Percentiles rank a stretch among this genome's conserved stretches.
Conservation (phyloP, 73 alveolate species). For the Blepharisma stoltei region DNA sequence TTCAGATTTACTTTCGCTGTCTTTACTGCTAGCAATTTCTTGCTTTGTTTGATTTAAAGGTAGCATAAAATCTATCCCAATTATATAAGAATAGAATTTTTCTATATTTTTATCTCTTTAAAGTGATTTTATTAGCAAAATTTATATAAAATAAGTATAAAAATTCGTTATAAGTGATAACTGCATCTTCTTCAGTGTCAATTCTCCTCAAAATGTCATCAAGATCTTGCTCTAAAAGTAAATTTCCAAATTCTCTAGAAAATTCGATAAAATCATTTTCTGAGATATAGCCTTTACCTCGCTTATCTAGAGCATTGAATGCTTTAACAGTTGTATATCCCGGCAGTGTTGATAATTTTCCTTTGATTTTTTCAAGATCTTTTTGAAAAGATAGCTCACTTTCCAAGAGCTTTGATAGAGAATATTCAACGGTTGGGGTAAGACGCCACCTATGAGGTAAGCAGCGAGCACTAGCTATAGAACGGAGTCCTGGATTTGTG, state of each 20-base stretch:
- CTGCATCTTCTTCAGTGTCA: conserved; percentile 54
- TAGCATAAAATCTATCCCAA: neutral
- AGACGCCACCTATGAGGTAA: neutral
- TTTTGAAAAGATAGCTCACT: conserved; percentile 42
- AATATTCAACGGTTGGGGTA: conserved; percentile 41
- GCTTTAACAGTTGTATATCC: conserved; percentile 47
- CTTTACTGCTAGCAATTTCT: no score
- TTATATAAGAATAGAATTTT: no score
- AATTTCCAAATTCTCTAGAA: conserved; percentile 13
- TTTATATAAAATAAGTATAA: neutral
- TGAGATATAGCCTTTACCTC: conserved; percentile 34
- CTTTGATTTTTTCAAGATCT: conserved; percentile 38
- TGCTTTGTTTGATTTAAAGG: neutral
- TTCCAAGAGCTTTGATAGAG: conserved; percentile 44
- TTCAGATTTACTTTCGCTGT: no score
- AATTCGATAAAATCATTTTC: neutral
- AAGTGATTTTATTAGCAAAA: no score
- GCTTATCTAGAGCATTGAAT: conserved; percentile 40
- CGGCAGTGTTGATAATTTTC: conserved; percentile 32
- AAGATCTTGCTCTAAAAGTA: conserved; percentile 37
- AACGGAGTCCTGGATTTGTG: conserved; percentile 13
- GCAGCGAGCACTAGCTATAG: conserved; percentile 14
- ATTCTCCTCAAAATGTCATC: conserved; percentile 47
- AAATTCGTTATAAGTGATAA: conserved; percentile 44
- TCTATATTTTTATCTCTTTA: no score